phyloP scores from a whole-genome alignment of 2,329 filamentous ascomycete genomes.

The Exserohilum rostratum region DNA sequence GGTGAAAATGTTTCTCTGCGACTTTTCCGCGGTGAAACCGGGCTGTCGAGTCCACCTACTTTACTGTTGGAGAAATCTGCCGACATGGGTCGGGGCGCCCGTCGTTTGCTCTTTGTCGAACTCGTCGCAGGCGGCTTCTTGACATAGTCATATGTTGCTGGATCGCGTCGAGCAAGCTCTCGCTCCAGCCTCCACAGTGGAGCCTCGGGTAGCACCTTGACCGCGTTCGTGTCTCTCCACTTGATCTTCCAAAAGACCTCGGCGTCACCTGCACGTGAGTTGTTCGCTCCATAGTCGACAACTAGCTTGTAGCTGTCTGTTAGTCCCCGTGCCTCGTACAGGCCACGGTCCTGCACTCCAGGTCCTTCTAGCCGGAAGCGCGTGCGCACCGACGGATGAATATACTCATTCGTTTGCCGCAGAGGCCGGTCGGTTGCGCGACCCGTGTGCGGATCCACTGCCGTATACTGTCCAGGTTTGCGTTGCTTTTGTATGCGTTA shows the following conservation, averaged over 20 bases:
- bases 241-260: conserved; percentile 53
- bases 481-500: conserved; percentile 39
- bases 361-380: conserved; percentile 55
- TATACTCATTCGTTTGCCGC: conserved; percentile 58
- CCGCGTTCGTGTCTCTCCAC: conserved; percentile 45
- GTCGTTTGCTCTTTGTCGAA: conserved; percentile 20
- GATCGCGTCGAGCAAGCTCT: conserved; percentile 51
- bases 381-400: conserved; percentile 57
- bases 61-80: conserved; percentile 22
- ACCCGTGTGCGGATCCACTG: conserved; percentile 53
- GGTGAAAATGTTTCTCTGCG: conserved; percentile 32
- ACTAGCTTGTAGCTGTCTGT: conserved; percentile 56
- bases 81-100: conserved; percentile 18
- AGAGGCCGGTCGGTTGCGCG: conserved; percentile 52
- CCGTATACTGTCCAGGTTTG: conserved; percentile 56
- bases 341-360: conserved; percentile 52
- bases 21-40: conserved; percentile 6
- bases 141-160: conserved; percentile 51
- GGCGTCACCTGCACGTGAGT: conserved; percentile 37
- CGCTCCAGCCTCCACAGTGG: conserved; percentile 54
- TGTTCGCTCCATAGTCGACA: conserved; percentile 49
- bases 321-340: conserved; percentile 53
- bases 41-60: conserved; percentile 8
- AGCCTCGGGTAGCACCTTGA: conserved; percentile 52
- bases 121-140: conserved; percentile 42